Base-by-base conservation (phyloP, 108 stramenopile genomes). In the Nitzschia sp. region DNA sequence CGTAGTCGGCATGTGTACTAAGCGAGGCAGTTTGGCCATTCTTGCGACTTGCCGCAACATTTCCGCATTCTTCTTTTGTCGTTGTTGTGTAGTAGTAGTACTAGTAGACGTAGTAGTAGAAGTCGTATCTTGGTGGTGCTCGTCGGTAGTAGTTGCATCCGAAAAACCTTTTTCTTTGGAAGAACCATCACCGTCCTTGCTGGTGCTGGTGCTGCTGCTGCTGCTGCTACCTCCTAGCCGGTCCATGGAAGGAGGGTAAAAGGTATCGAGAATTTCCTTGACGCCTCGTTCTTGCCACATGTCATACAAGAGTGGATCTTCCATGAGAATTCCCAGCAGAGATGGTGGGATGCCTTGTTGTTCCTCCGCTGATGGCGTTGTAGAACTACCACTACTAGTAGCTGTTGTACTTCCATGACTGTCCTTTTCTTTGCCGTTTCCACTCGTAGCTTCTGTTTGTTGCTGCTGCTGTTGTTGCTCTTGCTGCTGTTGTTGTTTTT, bases 1-100 rank as follows among this genome's bases (percentile, higher is more conserved):
- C 21, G 60, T 61, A 0, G 60, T 61, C 2, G 60, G 60, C 38
- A 61, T 41, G 32, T 61, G 60, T 19, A 61, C 60, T 2, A 61
- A 22, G 13, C 60, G 36, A 22, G 60, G 60, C 22, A 61, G 26
- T 23, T 61, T 61, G 11, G 60, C 36, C 2, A 61, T 17, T 44
- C 32, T 41, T 16, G 25, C 41, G 6, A 61, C 41, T 61, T 45
- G 36, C 6, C 23, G 60, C n/a, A 61, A 34, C 60, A 61, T 61
- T 41, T 61, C 60, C 1, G 28, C 9, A 13, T 32, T 32, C 21
- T 28, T 11, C 30, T 56, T 11, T 31, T 56, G 23, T 26, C 21
- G 11, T 26, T 56, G 31, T 60, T 75, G 47, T 11, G 9, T 41
- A 13, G 38, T 41, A n/a, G n/a, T n/a, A n/a, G n/a, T n/a, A n/a